Evolutionary conservation across 495 filamentous ascomycete genomes (phyloP).

Genomic region (Aspergillus diversus): DNA sequence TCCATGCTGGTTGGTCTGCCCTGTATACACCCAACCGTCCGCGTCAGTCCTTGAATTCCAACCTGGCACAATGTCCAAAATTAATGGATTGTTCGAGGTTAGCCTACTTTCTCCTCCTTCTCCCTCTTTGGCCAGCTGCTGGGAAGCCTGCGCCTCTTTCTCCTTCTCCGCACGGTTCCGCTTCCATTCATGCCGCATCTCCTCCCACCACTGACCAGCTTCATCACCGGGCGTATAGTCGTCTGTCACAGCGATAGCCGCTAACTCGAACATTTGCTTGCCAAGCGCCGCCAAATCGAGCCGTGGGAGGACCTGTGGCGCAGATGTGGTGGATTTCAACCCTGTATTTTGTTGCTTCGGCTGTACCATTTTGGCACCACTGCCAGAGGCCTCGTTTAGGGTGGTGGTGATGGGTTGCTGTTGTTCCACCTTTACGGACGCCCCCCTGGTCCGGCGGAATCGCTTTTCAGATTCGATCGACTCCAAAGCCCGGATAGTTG

Average conservation of each 20-base stretch:
- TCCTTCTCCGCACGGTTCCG: conserved; percentile 10
- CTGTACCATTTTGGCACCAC: no score
- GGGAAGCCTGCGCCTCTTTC: neutral
- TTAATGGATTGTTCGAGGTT: conserved; percentile 22
- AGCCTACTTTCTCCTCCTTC: conserved; percentile 19
- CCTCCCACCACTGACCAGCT: conserved; percentile 24
- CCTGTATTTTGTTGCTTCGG: neutral
- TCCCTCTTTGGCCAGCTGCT: neutral
- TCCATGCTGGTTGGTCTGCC: conserved; percentile 36
- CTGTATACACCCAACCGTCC: conserved; percentile 42
- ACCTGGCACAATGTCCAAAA: conserved; percentile 22
- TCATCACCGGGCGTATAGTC: conserved; percentile 28
- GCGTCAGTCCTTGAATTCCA: conserved; percentile 26
- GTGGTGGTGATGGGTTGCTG: neutral
- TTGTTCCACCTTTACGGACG: conserved; percentile 9
- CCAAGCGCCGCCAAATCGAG: conserved; percentile 23
- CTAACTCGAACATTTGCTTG: conserved; percentile 33
- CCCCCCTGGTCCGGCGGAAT: conserved; percentile 24
- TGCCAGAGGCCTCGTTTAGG: no score
- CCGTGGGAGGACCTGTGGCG: neutral
- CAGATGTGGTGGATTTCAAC: neutral
- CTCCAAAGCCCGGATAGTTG: conserved; percentile 45
- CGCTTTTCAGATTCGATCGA: conserved; percentile 35
- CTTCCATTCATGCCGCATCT: conserved; percentile 27
- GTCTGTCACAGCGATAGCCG: conserved; percentile 27